A percentile compares a stretch with the other conserved stretches of the same genome.
Evolutionary conservation across 805 yeast species (phyloP).

Genomic region (Ogataea pignaliae): DNA sequence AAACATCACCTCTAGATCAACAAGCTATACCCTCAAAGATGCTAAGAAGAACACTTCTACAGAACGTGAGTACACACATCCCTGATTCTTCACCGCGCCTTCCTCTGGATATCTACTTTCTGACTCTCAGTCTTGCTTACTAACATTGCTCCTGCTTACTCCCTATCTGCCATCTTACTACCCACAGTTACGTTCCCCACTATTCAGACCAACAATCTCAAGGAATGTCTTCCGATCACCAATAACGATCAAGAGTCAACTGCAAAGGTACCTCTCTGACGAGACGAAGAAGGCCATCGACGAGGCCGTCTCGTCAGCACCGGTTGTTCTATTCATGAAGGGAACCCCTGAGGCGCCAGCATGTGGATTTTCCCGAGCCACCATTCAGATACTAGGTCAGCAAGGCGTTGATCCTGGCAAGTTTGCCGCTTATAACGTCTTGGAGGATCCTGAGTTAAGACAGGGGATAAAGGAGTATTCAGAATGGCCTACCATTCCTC

Average conservation of each 20-base stretch:
- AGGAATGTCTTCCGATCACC: not conserved
- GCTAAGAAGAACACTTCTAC: no score
- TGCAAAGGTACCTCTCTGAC: conserved; percentile 49
- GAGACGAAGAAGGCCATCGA: conserved; percentile 84
- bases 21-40: no score
- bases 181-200: not conserved
- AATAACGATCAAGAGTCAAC: not conserved
- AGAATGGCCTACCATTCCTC: conserved; percentile 99
- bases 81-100: no score
- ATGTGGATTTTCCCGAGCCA: conserved; percentile 95
- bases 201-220: not conserved
- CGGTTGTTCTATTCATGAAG: conserved; percentile 96
- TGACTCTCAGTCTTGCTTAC: no score
- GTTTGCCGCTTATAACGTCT: conserved; percentile 94
- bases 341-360: conserved; percentile 98
- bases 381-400: conserved; percentile 88
- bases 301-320: conserved; percentile 80
- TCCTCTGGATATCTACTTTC: no score
- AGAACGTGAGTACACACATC: no score
- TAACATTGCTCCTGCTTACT: no score
- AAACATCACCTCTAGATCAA: no score
- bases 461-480: conserved; percentile 93
- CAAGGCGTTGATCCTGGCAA: conserved; percentile 96
- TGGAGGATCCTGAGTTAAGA: conserved; percentile 92
- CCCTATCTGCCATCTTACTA: no score